phyloP scores from a whole-genome alignment of 1,139 yeast species.

The Yamadazyma epiphylla region DNA sequence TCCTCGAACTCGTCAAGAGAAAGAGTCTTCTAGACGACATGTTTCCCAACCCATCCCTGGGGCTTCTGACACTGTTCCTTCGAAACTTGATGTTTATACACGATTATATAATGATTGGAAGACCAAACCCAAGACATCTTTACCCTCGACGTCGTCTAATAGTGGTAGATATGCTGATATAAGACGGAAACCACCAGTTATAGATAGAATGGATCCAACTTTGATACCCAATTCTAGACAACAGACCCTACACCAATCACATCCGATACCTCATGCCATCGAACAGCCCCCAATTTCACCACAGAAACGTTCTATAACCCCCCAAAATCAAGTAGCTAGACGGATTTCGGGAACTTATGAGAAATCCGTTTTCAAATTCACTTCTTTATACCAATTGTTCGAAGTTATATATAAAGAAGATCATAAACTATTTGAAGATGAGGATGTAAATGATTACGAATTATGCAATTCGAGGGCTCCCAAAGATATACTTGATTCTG shows the following conservation, averaged over 20 bases:
- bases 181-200: background rate
- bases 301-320: background rate
- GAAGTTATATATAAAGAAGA: constrained; percentile 18
- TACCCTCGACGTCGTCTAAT: no score
- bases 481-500: constrained; percentile 5
- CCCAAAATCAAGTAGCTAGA: background rate
- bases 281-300: background rate
- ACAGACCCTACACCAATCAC: background rate
- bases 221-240: background rate
- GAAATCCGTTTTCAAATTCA: constrained; percentile 13
- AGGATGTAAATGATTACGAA: constrained; percentile 4
- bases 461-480: constrained; percentile 6
- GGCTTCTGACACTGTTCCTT: constrained; percentile 1
- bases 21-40: constrained; percentile 6
- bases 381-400: constrained; percentile 17
- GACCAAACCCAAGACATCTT: constrained; percentile 1
- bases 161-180: no score
- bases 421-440: constrained; percentile 17
- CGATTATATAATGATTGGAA: constrained; percentile 12
- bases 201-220: background rate
- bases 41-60: constrained; percentile 6
- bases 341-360: constrained; percentile 7
- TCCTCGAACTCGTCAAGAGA: constrained; percentile 1
- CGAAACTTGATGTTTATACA: constrained; percentile 12
- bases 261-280: background rate